phyloP scores from a whole-genome alignment of 768 basidiomycete genomes.

The Crucibulum laeve region DNA sequence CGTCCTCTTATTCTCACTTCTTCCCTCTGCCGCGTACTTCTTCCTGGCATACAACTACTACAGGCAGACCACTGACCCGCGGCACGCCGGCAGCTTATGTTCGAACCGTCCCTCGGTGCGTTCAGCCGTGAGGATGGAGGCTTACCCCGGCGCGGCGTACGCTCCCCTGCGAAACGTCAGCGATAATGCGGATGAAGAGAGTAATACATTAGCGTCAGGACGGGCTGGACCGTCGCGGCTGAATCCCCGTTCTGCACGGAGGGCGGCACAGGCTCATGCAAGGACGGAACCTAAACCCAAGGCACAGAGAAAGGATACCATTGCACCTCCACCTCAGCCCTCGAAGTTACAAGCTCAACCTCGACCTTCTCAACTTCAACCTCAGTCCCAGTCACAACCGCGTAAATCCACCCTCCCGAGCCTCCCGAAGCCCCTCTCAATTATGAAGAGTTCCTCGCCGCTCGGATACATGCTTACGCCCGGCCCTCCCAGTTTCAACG shows the following conservation, averaged over 20 bases:
- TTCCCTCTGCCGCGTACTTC: conserved; percentile 30
- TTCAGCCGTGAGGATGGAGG: conserved; percentile 10
- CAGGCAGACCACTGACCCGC: conserved; percentile 31
- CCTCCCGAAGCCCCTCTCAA: conserved; percentile 13
- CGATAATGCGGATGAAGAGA: background rate
- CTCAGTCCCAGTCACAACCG: conserved; percentile 13
- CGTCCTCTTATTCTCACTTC: conserved; percentile 31
- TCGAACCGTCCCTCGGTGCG: conserved; percentile 6
- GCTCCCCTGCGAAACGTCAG: background rate
- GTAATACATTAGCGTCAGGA: conserved; percentile 1
- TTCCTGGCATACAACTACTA: conserved; percentile 34
- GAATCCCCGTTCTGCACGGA: too few species aligned
- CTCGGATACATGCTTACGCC: conserved; percentile 17
- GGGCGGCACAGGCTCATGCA: too few species aligned
- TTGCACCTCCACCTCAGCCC: too few species aligned
- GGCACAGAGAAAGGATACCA: too few species aligned
- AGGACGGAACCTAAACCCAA: too few species aligned
- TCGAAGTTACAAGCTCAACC: too few species aligned
- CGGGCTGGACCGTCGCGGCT: conserved; percentile 10
- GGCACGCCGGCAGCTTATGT: conserved; percentile 29
- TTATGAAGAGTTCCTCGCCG: conserved; percentile 25
- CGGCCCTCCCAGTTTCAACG: conserved; percentile 19
- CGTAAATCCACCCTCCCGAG: conserved; percentile 17
- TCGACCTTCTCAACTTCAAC: too few species aligned
- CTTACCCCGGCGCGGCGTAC: conserved; percentile 5